Evolutionary conservation across 306 rosid species (phyloP), one percentile per base, ranked within the genome.

Genomic region (Lagenaria siceraria): DNA sequence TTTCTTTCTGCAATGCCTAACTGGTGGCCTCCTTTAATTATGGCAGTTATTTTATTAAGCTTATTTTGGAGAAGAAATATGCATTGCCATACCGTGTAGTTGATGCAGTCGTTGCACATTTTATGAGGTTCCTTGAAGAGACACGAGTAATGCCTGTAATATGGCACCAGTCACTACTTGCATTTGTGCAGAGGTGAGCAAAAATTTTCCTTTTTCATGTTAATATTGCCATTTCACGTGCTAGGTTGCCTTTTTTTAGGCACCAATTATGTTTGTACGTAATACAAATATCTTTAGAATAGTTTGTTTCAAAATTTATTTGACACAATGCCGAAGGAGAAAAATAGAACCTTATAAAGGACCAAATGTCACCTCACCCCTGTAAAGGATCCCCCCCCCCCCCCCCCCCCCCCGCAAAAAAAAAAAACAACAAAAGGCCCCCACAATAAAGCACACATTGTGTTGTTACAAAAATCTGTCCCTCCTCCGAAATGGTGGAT

Each of bases 121-220:
- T 90, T 84, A 82, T 84, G 92, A 92, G 90, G 80, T 90, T 95
- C 82, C 82, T 86, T 22, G 81, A 85, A 72, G 97, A 92, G 43
- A 79, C 81, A 21, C 84, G 93, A 81, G 78, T 84, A 46, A 92
- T 92, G 97, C 99, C 99, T 51, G 99, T 95, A 69, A 95, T 95
- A 86, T 92, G 99, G 99, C 97, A 95, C 81, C 97, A 92, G 62
- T 92, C 99, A 54, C 91, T 95, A 56, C 97, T 95, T 82, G 90
- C 97, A 62, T 95, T 92, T 85, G 88, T 88, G 61, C 97, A 95
- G 78, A 92, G 99, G 98, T 90, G 42, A 78, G 91, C 71, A 51
- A 77, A 0, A 31, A 58, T 54, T 29, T 77, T 81, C 6, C 18
- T 46, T 4, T 11, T 15, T 24, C 63, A 31, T 49, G 64, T 53